Conservation (phyloP, 179 eudicot genomes). For the Corrigiola litoralis region DNA sequence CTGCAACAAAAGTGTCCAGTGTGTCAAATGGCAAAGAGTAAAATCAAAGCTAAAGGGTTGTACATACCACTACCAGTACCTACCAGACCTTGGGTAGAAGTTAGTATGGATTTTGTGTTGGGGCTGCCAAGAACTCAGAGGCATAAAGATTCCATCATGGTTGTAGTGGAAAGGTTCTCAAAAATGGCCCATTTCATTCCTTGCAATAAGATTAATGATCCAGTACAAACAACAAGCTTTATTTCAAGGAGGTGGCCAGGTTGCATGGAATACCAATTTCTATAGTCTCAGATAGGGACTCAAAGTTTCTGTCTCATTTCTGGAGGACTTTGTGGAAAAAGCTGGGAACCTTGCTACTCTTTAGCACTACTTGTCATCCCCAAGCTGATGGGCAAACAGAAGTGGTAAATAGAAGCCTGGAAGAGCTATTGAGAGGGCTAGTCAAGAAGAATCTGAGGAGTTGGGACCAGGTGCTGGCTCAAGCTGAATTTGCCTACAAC, state of each 20-base stretch:
- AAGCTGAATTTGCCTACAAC: neutral
- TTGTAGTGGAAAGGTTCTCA: neutral
- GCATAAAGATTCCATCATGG: neutral
- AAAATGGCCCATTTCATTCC: neutral
- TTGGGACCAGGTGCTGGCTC: neutral
- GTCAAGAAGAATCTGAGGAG: neutral
- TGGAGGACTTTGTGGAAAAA: no score
- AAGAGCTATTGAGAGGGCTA: neutral
- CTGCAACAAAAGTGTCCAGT: neutral
- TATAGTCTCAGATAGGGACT: neutral
- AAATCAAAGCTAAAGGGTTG: neutral
- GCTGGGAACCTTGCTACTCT: no score
- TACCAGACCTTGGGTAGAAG: neutral
- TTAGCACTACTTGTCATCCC: no score
- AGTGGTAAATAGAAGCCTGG: neutral
- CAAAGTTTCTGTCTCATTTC: neutral
- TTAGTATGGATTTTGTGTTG: neutral
- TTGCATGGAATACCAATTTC: neutral
- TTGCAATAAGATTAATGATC: no score
- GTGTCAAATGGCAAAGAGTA: neutral
- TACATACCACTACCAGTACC: neutral
- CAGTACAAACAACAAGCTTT: neutral
- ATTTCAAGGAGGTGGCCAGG: neutral
- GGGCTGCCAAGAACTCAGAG: neutral
- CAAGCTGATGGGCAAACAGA: no score